Evolutionary conservation across 495 filamentous ascomycete genomes (phyloP).

Genomic region (Trichodelitschia bisporula): DNA sequence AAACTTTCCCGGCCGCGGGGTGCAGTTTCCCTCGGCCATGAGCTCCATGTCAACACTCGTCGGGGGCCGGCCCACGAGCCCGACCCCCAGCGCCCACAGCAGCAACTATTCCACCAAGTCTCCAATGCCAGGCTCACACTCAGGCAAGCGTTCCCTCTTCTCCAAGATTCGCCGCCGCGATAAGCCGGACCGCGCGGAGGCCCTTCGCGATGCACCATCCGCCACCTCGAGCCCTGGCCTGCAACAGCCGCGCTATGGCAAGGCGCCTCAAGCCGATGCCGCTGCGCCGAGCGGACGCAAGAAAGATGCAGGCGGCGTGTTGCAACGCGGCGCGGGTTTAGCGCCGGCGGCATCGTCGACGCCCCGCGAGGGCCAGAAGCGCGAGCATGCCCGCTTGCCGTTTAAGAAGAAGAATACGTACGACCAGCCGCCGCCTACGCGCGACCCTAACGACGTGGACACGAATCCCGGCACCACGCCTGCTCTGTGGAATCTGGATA

Average conservation of each 20-base stretch:
- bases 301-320: conserved; percentile 1
- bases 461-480: conserved; percentile 4
- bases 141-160: conserved; percentile 40
- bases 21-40: conserved; percentile 13
- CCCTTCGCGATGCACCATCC: conserved; percentile 28
- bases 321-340: not conserved
- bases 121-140: no score
- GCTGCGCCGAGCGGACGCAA: no score
- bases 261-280: no score
- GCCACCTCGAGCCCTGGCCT: no score
- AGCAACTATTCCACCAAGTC: no score
- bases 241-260: no score
- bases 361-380: conserved; percentile 1
- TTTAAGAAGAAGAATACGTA: conserved; percentile 6
- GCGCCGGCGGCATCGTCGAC: no score
- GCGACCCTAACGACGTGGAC: conserved; percentile 13
- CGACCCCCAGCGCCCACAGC: conserved; percentile 45
- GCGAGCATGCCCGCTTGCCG: conserved; percentile 6
- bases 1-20: no score
- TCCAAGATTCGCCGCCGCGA: conserved; percentile 33
- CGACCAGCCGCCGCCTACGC: conserved; percentile 6
- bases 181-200: conserved; percentile 27
- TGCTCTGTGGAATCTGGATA: conserved; percentile 48
- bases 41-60: conserved; percentile 25
- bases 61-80: conserved; percentile 40